phyloP scores from a whole-genome alignment of 2,329 filamentous ascomycete genomes.

The Spiromastix sp. region DNA sequence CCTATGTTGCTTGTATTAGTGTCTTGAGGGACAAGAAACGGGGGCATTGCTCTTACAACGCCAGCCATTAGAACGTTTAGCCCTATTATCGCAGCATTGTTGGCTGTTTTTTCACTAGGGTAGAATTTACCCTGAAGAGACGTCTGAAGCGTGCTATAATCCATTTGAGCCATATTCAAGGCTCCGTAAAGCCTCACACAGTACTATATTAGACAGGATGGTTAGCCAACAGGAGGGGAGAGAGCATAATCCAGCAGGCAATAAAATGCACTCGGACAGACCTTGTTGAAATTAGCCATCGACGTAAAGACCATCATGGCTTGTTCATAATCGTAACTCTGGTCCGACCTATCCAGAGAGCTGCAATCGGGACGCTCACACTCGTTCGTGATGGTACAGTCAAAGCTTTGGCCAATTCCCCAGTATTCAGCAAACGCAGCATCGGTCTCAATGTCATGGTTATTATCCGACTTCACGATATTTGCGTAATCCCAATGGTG shows the following conservation, averaged over 20 bases:
- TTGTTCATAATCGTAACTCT: neutral
- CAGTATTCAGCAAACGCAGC: neutral
- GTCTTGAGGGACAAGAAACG: neutral
- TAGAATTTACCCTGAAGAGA: neutral
- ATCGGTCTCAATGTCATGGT: too few relatives aligned
- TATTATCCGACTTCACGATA: too few relatives aligned
- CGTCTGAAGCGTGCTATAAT: neutral
- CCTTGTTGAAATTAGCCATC: neutral
- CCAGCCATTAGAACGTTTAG: neutral
- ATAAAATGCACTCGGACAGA: too few relatives aligned
- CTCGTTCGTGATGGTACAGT: neutral
- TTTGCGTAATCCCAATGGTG: too few relatives aligned
- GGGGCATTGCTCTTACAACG: too few relatives aligned
- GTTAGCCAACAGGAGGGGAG: too few relatives aligned
- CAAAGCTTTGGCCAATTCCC: neutral
- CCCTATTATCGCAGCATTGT: neutral
- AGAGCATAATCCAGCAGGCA: too few relatives aligned
- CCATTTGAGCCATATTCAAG: neutral
- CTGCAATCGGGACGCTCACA: neutral
- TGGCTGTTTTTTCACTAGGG: neutral
- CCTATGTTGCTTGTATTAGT: neutral
- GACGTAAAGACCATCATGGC: neutral
- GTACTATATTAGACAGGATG: too few relatives aligned
- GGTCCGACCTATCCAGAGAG: neutral
- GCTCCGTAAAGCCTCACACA: neutral